Evolutionary conservation across 2,329 filamentous ascomycete genomes (phyloP), one percentile per base, ranked within the genome.

Genomic region (Cucurbitaria berberidis): DNA sequence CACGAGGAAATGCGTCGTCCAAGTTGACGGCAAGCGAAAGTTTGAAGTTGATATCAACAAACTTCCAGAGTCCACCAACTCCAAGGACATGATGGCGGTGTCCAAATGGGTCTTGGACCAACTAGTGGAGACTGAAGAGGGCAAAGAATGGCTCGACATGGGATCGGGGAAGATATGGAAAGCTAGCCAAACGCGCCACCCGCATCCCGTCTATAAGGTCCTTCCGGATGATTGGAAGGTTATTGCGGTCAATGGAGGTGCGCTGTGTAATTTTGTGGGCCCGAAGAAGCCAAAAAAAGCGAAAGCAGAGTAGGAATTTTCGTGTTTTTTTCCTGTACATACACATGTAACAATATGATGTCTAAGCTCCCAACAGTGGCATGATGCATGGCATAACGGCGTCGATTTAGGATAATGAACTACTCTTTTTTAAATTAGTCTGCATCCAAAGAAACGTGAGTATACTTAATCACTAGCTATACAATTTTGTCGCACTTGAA

Each of bases 11-110:
- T 89, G 86, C 59, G 88, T 88, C 0, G 86, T 96, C 15, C 89
- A 92, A 67, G 76, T 96, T 56, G 91, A 96, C 67, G 91, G 91
- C n/a, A 92, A 89, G 73, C 74, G 90, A 58, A 86, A 85, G 32
- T 88, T 88, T 57, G 84, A 84, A 0, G 81, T 88, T n/a, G 79
- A 86, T 1, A 85, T 95, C 21, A 80, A 84, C 0, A 80, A 80
- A 77, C 81, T 38, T 73, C 81, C 3, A 66, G 68, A 35, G 27
- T 30, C 11, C 19, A 39, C 38, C 21, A 48, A 36, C 6, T 26
- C 19, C 9, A 47, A 36, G 26, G 24, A 44, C 9, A 29, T 22
- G 62, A 71, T 22, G 77, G 10, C 80, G 2, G 76, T 72, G 43
- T 76, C 89, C 54, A 76, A 80, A 11, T 91, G 86, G 82, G 78